Conservation (phyloP, 805 yeast genomes). For the Starmerella floricola region DNA sequence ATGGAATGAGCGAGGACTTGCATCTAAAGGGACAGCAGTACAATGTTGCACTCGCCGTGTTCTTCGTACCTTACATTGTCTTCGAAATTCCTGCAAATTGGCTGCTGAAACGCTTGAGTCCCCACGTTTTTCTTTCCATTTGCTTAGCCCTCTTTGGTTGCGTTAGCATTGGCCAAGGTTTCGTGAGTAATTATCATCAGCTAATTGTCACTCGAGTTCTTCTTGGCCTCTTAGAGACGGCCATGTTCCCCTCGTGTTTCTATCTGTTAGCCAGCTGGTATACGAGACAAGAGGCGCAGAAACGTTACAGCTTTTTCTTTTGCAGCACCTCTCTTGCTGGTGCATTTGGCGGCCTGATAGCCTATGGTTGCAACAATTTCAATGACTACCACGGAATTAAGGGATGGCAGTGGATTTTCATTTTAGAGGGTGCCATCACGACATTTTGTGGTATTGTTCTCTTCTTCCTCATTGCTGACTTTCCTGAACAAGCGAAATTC, state of each 20-base stretch:
- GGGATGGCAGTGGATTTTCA: slow-evolving; percentile 47
- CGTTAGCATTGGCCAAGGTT: slow-evolving; percentile 55
- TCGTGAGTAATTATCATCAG: slow-evolving; percentile 45
- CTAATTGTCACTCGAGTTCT: slow-evolving; percentile 52
- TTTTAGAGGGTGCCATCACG: slow-evolving; percentile 39
- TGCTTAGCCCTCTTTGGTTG: slow-evolving; percentile 55
- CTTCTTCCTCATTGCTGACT: slow-evolving; percentile 48
- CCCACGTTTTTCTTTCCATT: slow-evolving; percentile 50
- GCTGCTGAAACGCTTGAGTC: slow-evolving; percentile 44
- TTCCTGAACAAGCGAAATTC: slow-evolving; percentile 57
- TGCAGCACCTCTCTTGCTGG: slow-evolving; percentile 65
- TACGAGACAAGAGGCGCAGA: slow-evolving; percentile 51
- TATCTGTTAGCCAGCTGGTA: slow-evolving; percentile 58
- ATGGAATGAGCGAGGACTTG: slow-evolving; percentile 50
- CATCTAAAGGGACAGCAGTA: slow-evolving; percentile 46
- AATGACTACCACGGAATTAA: slow-evolving; percentile 32
- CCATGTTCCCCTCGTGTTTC: slow-evolving; percentile 65
- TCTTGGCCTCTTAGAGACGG: slow-evolving; percentile 56
- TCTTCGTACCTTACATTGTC: slow-evolving; percentile 56
- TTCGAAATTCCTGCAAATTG: slow-evolving; percentile 58
- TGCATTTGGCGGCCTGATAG: slow-evolving; percentile 66
- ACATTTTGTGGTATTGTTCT: slow-evolving; percentile 27
- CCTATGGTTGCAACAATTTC: slow-evolving; percentile 49
- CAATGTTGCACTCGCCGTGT: slow-evolving; percentile 53
- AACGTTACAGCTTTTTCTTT: slow-evolving; percentile 57